A percentile compares a stretch with the other conserved stretches of the same genome.
Conservation (phyloP, 495 filamentous ascomycete genomes). For the Aspergillus bridgeri region DNA sequence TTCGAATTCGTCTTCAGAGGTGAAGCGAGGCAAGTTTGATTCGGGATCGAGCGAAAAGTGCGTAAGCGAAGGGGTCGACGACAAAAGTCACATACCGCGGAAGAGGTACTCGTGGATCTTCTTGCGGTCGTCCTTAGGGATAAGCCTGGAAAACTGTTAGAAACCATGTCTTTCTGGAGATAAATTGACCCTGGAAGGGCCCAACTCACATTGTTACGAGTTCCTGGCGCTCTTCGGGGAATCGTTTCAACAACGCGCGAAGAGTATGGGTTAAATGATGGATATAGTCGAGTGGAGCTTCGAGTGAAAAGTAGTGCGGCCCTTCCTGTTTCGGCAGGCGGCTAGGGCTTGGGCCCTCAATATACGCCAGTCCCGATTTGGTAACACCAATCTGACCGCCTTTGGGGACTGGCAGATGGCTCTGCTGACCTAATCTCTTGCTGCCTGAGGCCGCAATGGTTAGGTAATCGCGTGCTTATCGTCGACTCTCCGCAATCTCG, state of each 20-base stretch:
- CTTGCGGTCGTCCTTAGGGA: slow-evolving; percentile 99
- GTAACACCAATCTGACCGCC: no score
- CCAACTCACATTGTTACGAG: slow-evolving; percentile 54
- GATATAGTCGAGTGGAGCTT: slow-evolving; percentile 35
- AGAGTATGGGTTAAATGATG: slow-evolving; percentile 40
- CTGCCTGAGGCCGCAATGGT: slow-evolving; percentile 10
- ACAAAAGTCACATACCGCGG: slow-evolving; percentile 62
- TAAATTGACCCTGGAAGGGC: not conserved
- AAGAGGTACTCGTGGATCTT: slow-evolving; percentile 99
- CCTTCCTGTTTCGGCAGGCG: slow-evolving; percentile 28
- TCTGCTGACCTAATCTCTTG: no score
- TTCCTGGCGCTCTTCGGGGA: slow-evolving; percentile 57
- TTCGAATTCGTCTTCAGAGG: not conserved
- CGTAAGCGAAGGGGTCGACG: slow-evolving; percentile 1
- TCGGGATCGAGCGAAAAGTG: not conserved
- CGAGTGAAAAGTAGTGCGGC: slow-evolving; percentile 36
- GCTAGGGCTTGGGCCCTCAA: slow-evolving; percentile 27
- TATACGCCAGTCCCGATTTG: slow-evolving; percentile 16
- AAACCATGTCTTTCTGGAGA: slow-evolving; percentile 1
- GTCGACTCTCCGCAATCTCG: not conserved
- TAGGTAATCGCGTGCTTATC: not conserved
- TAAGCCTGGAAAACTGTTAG: slow-evolving; percentile 64
- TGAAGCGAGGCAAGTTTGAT: not conserved
- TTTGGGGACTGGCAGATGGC: no score
- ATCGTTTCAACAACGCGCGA: slow-evolving; percentile 52